Evolutionary conservation across 371 early-diverging fungal genomes (phyloP), one percentile per base, ranked within the genome.

Genomic region (Thermomucor indicae-seudaticae): DNA sequence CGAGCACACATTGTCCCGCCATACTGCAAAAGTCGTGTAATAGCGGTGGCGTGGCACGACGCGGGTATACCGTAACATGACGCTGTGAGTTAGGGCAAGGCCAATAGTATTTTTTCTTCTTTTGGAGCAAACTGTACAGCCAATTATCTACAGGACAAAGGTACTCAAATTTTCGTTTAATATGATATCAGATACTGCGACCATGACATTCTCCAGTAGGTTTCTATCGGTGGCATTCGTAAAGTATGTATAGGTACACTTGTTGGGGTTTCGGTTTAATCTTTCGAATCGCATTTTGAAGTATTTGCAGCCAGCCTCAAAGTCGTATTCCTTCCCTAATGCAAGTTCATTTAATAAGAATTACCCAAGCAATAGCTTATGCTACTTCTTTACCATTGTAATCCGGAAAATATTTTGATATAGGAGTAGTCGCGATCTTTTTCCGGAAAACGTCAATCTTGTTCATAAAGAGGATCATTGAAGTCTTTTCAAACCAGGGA

Each of bases 401-500:
- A 52, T 95, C 96, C 3, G 97, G 92, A 71, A 96, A 97, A 66
- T 88, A 93, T 37, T 84, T 64, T 6, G 61, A 66, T 44, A 97
- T 78, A 4, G 90, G 88, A 1, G 91, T 87, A 32, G 71, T 65
- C 41, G 74, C 62, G 29, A 97, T 81, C 70, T 96, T 97, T 45
- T 84, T 81, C 55, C 82, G 82, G 76, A 97, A 93, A 12, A 96
- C 79, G 65, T 97, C 97, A 45, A 94, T 92, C 76, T 97, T 97
- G 84, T 97, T 97, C 49, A 97, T 65, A 69, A 97, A 93, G 41
- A 97, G 75, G 49, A 97, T 93, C 62, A 96, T 89, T 8, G 91
- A 89, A 10, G 95, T 95, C 39, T 89, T 81, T 31, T 78, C 75
- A 64, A 97, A 95, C 95, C 96, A 95, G 59, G 86, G 79, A 14